Percentiles rank a stretch among this genome's conserved stretches.
Evolutionary conservation across 495 filamentous ascomycete genomes (phyloP).

Genomic region (Lindgomyces ingoldianus): DNA sequence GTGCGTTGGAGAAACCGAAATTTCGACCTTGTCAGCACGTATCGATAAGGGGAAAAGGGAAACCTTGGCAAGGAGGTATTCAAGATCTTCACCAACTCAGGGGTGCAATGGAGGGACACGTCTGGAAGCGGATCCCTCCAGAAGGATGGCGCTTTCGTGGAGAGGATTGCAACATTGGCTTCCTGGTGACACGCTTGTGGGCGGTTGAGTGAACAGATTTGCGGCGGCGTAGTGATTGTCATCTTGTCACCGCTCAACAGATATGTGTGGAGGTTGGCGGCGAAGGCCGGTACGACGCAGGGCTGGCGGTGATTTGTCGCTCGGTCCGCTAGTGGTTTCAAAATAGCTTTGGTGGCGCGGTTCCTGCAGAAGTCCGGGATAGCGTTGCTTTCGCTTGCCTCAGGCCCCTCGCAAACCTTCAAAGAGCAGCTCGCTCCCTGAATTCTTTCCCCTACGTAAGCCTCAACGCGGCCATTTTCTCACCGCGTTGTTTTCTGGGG

Average conservation of each 20-base stretch:
- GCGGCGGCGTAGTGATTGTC: not conserved
- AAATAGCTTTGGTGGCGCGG: constrained; percentile 15
- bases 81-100: constrained; percentile 10
- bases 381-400: constrained; percentile 11
- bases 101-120: constrained; percentile 2
- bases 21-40: not conserved
- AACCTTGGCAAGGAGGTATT: not conserved
- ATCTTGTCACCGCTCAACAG: not conserved
- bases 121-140: too few species aligned
- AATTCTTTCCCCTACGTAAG: constrained; percentile 9
- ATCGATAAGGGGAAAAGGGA: constrained; percentile 8
- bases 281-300: not conserved
- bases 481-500: not conserved
- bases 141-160: not conserved
- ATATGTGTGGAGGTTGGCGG: not conserved
- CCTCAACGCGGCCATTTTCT: constrained; percentile 1
- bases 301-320: not conserved
- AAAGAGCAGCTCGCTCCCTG: constrained; percentile 9
- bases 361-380: constrained; percentile 26
- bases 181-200: not conserved
- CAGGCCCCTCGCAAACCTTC: not conserved
- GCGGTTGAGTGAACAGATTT: constrained; percentile 1
- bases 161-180: not conserved
- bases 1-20: too few species aligned
- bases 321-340: constrained; percentile 9